Percentiles rank a stretch among this genome's conserved stretches.
phyloP scores from a whole-genome alignment of 2,329 filamentous ascomycete species.

The Thelonectria blattea region DNA sequence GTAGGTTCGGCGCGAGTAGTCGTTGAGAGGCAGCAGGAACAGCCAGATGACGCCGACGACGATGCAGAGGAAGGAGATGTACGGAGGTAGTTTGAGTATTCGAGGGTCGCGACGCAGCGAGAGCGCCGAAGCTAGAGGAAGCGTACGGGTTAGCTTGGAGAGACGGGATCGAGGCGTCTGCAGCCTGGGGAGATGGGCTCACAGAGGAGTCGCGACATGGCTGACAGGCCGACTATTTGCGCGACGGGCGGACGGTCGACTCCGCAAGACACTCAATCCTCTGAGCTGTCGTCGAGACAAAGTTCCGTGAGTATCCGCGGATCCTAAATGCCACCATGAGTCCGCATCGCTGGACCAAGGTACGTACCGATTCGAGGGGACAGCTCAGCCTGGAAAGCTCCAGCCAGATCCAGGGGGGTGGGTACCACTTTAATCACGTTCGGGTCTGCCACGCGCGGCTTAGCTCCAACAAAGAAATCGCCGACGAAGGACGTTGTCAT shows the following conservation, averaged over 20 bases:
- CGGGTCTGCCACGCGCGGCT: background rate
- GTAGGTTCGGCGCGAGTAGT: constrained; percentile 91
- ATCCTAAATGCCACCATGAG: constrained; percentile 13
- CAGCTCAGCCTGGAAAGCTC: constrained; percentile 20
- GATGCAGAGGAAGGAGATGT: constrained; percentile 85
- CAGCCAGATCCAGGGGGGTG: background rate
- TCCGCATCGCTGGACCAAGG: constrained; percentile 12
- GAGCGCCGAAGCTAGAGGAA: constrained; percentile 61
- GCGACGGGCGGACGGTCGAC: constrained; percentile 17
- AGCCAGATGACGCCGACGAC: constrained; percentile 88
- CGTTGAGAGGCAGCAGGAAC: constrained; percentile 84
- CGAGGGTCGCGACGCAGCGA: constrained; percentile 80
- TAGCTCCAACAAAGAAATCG: background rate
- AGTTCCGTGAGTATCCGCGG: constrained; percentile 13
- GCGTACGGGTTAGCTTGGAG: background rate
- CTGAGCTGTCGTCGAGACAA: constrained; percentile 23
- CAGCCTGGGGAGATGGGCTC: constrained; percentile 36
- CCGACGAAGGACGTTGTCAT: background rate
- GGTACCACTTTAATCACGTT: background rate
- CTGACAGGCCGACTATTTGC: constrained; percentile 8
- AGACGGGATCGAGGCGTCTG: background rate
- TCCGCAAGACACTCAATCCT: constrained; percentile 18
- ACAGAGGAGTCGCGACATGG: constrained; percentile 63
- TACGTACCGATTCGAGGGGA: constrained; percentile 32
- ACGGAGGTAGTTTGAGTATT: constrained; percentile 82